phyloP scores from a whole-genome alignment of 1,284 basidiomycete species.

The Ganoderma leucocontextum region DNA sequence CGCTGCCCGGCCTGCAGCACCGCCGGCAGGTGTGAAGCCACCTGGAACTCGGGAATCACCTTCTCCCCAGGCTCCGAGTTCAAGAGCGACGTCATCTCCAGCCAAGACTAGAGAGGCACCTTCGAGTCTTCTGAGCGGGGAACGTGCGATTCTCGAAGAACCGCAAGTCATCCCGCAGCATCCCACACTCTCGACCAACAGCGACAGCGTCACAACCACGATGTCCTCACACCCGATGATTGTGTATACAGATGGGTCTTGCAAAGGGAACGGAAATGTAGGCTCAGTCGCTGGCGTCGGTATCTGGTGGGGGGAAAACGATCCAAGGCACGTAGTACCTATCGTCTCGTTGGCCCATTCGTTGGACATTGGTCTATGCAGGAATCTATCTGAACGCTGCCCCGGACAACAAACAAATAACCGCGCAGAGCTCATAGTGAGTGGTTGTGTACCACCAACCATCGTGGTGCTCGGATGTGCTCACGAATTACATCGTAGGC shows the following conservation, averaged over 20 bases:
- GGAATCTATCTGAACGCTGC: slow-evolving; percentile 81
- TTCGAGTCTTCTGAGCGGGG: not conserved
- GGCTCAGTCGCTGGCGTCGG: slow-evolving; percentile 74
- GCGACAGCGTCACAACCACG: not conserved
- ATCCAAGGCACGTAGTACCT: slow-evolving; percentile 56
- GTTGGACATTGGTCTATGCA: slow-evolving; percentile 39
- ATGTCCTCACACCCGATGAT: slow-evolving; percentile 45
- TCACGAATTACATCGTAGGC: slow-evolving; percentile 54
- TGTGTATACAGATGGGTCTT: slow-evolving; percentile 86
- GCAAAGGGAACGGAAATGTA: slow-evolving; percentile 73
- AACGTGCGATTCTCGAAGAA: not conserved
- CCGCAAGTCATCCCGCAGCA: not conserved
- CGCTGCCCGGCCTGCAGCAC: not conserved
- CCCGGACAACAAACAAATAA: slow-evolving; percentile 91
- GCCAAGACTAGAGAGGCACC: no score
- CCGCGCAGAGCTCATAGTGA: slow-evolving; percentile 83
- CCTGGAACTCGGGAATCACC: not conserved
- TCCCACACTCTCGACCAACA: not conserved
- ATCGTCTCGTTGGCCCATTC: not conserved
- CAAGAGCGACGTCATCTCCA: not conserved
- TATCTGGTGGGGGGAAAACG: slow-evolving; percentile 77
- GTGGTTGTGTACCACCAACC: slow-evolving; percentile 33
- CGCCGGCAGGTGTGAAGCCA: not conserved
- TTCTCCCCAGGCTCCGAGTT: not conserved
- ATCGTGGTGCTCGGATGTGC: not conserved